phyloP scores from a whole-genome alignment of 2,329 filamentous ascomycete species.

The Bretziella fagacearum region DNA sequence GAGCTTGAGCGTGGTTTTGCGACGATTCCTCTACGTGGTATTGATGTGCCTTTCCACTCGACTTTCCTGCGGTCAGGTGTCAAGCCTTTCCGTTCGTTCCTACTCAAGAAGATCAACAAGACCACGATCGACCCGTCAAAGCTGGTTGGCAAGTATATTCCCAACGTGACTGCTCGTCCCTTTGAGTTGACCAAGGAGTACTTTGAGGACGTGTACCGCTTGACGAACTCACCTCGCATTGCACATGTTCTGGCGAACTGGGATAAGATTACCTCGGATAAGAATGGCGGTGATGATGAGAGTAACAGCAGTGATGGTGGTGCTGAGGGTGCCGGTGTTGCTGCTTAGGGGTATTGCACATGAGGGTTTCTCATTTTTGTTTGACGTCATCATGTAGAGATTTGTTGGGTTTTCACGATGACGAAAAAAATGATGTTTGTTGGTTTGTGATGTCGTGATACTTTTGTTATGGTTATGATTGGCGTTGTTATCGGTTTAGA shows the following conservation, averaged over 20 bases:
- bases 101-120: conserved; percentile 99
- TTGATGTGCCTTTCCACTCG: conserved; percentile 97
- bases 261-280: conserved; percentile 50
- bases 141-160: conserved; percentile 95
- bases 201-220: conserved; percentile 93
- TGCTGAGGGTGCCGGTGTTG: conserved; percentile 8
- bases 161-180: conserved; percentile 90
- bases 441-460: background rate
- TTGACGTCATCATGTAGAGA: background rate
- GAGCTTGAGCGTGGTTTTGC: conserved; percentile 90
- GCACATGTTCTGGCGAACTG: conserved; percentile 72
- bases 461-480: background rate
- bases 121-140: conserved; percentile 95
- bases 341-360: too few species aligned
- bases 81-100: conserved; percentile 95
- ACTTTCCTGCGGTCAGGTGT: conserved; percentile 96
- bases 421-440: background rate
- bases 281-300: conserved; percentile 22
- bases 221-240: conserved; percentile 73
- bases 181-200: conserved; percentile 97
- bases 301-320: conserved; percentile 3
- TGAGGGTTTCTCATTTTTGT: background rate
- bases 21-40: conserved; percentile 89
- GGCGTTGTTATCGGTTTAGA: too few species aligned
- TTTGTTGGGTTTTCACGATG: background rate